Conservation (phyloP, 2,329 filamentous ascomycete species). For the Dactylellina drechsleri region DNA sequence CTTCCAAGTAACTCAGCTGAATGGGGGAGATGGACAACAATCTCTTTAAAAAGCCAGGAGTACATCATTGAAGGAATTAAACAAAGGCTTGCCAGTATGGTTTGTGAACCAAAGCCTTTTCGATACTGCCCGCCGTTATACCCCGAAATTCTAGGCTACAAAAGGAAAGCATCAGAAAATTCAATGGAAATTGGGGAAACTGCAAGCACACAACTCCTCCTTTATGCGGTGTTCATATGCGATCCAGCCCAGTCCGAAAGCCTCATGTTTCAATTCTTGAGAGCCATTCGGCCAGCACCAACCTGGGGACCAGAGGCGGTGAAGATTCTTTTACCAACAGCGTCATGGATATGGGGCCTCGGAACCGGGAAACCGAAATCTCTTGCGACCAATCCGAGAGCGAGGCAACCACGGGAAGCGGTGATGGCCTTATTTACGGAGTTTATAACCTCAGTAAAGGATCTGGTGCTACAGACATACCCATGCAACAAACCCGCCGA, state of each 20-base stretch:
- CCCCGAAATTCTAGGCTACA: background rate
- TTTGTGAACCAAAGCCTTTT: background rate
- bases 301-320: background rate
- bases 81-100: background rate
- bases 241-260: background rate
- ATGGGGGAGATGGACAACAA: background rate
- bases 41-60: background rate
- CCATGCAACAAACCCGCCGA: background rate
- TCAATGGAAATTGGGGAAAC: background rate
- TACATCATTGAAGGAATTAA: constrained; percentile 33
- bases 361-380: background rate
- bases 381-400: background rate
- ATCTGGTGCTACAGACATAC: background rate
- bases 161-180: background rate
- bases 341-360: background rate
- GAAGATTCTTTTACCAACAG: background rate
- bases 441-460: background rate
- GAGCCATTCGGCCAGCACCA: background rate
- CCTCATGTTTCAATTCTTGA: constrained; percentile 1
- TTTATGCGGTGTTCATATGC: background rate
- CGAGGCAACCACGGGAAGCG: background rate
- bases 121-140: background rate
- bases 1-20: background rate
- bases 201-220: background rate
- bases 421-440: background rate